Evolutionary conservation across 306 rosid species (phyloP), one percentile per base, ranked within the genome.

Genomic region (Nissolia schottii): DNA sequence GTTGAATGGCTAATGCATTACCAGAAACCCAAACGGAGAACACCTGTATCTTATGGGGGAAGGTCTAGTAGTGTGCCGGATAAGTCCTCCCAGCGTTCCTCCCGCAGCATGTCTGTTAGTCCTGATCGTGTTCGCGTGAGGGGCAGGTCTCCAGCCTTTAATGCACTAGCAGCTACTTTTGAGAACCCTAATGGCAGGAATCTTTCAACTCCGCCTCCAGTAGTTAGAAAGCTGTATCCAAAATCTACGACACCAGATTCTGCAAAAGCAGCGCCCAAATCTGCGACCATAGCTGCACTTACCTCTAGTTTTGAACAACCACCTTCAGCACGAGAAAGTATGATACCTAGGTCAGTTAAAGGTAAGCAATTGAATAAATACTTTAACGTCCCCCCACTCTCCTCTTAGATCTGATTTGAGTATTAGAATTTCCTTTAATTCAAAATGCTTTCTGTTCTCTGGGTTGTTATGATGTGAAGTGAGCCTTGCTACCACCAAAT

Each of bases 61-160:
- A 86, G 97, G 79, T 92, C 97, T 16, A 87, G 96, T 55, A 88
- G 91, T 31, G 90, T 84, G 68, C 96, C 96, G 1, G 97, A 92
- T 14, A 92, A 92, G 71, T 81, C 96, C 57, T 81, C 96, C 57
- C 97, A 89, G 82, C 93, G 96, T 66, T 89, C 96, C 16, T 89
- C 96, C 34, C 88, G 97, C 80, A 92, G 96, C 77, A 87, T 92
- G 96, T 92, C 97, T 41, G 88, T 86, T 62, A 92, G 97, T 61
- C 96, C 97, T 27, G 97, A 92, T 51, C 90, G 96, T 46, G 96
- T 89, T 50, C 96, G 97, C 66, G 97, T 92, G 56, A 79, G 97
- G 85, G 97, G 97, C 18, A 83, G 97, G 80, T 92, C 97, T 85
- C 97, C 97, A 40, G 93, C 96, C 77, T 92, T 92, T 74, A 92